phyloP scores from a whole-genome alignment of 208 protist species.

The Leishmania amazonensis region DNA sequence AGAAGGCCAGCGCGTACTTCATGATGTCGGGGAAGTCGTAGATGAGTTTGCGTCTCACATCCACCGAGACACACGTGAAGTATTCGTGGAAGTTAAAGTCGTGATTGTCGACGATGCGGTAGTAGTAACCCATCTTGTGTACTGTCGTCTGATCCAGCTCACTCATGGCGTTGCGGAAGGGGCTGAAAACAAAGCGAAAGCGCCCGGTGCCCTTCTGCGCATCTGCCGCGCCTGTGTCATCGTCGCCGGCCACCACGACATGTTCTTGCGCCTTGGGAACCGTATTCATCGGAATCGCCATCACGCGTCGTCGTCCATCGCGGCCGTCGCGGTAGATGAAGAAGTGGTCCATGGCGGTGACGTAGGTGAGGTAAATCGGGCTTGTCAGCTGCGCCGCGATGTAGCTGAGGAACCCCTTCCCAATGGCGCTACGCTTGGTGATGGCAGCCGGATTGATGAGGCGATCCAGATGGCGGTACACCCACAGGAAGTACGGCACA shows the following conservation, averaged over 20 bases:
- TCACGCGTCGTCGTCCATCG: constrained; percentile 58
- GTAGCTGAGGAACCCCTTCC: constrained; percentile 77
- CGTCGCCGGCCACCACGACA: constrained; percentile 25
- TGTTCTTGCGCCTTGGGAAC: constrained; percentile 4
- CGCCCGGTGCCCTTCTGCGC: constrained; percentile 19
- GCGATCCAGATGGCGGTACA: constrained; percentile 57
- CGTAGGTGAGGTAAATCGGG: constrained; percentile 69
- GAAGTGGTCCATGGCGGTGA: constrained; percentile 74
- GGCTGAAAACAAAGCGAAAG: constrained; percentile 28
- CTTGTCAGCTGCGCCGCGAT: constrained; percentile 59
- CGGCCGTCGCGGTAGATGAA: constrained; percentile 76
- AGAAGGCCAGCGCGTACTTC: constrained; percentile 67
- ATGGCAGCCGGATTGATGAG: constrained; percentile 44
- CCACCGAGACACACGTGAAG: constrained; percentile 42
- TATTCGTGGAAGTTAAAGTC: constrained; percentile 65
- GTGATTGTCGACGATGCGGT: constrained; percentile 55
- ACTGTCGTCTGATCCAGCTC: constrained; percentile 36
- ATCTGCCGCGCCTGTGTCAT: constrained; percentile 13
- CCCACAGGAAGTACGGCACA: constrained; percentile 63
- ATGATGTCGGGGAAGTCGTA: constrained; percentile 77
- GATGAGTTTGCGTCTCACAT: constrained; percentile 50
- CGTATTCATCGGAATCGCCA: constrained; percentile 29
- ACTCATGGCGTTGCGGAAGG: constrained; percentile 20
- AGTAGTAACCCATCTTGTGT: constrained; percentile 58
- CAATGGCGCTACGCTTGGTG: constrained; percentile 54